Evolutionary conservation across 345 rosid genomes (phyloP).

Genomic region (Chamaenerion angustifolium): DNA sequence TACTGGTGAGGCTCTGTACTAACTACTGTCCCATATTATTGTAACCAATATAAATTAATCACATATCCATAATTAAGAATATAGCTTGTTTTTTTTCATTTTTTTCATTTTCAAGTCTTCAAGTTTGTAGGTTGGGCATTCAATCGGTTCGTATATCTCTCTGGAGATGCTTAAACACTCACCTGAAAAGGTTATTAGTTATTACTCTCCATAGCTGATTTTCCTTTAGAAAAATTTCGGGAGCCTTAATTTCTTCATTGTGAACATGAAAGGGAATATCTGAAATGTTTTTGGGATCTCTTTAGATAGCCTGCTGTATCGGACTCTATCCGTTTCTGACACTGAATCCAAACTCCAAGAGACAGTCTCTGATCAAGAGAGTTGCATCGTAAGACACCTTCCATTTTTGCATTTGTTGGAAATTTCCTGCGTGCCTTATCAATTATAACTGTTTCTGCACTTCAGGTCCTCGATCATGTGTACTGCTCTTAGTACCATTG

Average conservation of each 20-base stretch:
- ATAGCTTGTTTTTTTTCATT: not conserved
- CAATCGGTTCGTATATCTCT: constrained; percentile 66
- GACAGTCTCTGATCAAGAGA: constrained; percentile 38
- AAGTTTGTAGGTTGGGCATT: constrained; percentile 61
- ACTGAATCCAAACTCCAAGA: constrained; percentile 37
- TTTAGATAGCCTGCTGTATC: constrained; percentile 37
- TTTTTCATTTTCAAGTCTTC: not conserved
- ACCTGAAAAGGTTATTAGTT: constrained; percentile 36
- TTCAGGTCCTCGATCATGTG: constrained; percentile 57
- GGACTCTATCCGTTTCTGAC: constrained; percentile 76
- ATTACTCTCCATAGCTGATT: constrained; percentile 3
- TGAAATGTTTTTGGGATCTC: constrained; percentile 9
- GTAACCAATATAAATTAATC: too few species aligned
- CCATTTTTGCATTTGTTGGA: constrained; percentile 4
- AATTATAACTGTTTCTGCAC: constrained; percentile 2
- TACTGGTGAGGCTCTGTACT: constrained; percentile 32
- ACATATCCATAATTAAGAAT: too few species aligned
- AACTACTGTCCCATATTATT: not conserved
- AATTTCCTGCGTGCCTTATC: not conserved
- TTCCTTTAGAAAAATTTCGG: not conserved
- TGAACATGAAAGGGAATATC: not conserved
- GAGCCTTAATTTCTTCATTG: not conserved
- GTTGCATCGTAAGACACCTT: constrained; percentile 34
- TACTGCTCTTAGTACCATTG: constrained; percentile 27
- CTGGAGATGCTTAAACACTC: constrained; percentile 42